Evolutionary conservation across 73 alveolate species (phyloP).

Genomic region (Paramecium octaurelia): DNA sequence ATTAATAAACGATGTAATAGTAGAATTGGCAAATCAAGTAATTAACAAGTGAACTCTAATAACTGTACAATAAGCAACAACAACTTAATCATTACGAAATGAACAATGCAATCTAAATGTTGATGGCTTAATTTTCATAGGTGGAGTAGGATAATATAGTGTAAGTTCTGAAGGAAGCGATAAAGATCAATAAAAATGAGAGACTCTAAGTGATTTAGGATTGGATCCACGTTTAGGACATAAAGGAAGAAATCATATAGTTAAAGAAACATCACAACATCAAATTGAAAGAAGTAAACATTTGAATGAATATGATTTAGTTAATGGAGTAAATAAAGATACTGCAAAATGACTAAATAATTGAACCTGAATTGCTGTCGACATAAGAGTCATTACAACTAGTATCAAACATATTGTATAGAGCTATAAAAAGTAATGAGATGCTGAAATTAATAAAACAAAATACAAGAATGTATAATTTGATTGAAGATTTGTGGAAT

Average conservation of each 20-base stretch:
- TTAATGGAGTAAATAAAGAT: constrained; percentile 14
- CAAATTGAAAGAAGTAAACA: not conserved
- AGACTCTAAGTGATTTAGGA: not conserved
- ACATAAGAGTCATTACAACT: not conserved
- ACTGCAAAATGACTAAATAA: not conserved
- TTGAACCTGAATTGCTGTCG: constrained; percentile 37
- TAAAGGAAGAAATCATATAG: not conserved
- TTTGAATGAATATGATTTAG: not conserved
- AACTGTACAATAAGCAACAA: not conserved
- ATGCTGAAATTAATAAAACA: constrained; percentile 2
- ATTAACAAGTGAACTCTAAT: not conserved
- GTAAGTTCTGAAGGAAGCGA: not conserved
- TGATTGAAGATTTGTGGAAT: constrained; percentile 14
- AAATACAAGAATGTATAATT: not conserved
- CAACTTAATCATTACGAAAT: not conserved
- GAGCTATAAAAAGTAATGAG: constrained; percentile 42
- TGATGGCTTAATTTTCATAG: not conserved
- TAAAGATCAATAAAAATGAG: not conserved
- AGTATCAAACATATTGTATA: not conserved
- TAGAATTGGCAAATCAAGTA: constrained; percentile 13
- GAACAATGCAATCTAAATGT: not conserved
- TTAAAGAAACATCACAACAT: not conserved
- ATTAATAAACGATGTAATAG: not conserved
- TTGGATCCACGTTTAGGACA: not conserved
- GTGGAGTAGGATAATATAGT: not conserved